phyloP scores from a whole-genome alignment of 1,284 basidiomycete species.

The Ganoderma lucidum region DNA sequence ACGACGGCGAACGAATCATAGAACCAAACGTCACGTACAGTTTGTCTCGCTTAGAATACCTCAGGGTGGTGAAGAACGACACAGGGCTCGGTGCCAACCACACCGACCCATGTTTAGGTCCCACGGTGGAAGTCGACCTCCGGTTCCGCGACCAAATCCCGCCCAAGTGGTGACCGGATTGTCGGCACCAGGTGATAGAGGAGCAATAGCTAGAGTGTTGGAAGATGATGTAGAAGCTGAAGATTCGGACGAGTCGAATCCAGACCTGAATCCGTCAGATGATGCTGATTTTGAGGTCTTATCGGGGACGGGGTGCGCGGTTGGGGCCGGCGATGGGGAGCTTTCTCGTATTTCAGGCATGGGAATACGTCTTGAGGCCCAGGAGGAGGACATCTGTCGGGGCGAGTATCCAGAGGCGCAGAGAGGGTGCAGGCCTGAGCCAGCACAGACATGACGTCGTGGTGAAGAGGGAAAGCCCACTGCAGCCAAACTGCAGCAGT shows the following conservation, averaged over 20 bases:
- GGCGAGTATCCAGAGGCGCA: neutral
- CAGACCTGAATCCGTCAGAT: neutral
- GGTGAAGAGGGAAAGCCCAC: neutral
- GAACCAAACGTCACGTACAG: neutral
- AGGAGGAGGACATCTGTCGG: neutral
- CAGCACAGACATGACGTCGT: neutral
- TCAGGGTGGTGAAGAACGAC: neutral
- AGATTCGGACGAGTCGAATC: neutral
- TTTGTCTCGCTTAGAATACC: slow-evolving; percentile 1
- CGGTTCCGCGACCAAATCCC: neutral
- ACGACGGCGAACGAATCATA: neutral
- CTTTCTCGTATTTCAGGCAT: slow-evolving; percentile 9
- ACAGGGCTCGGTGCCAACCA: neutral
- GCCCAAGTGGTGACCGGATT: neutral
- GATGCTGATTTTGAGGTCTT: neutral
- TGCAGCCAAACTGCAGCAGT: no score
- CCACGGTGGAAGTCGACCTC: neutral
- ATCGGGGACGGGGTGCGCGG: neutral
- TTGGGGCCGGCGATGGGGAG: neutral
- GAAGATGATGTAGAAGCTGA: neutral
- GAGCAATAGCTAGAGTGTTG: neutral
- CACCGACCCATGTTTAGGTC: neutral
- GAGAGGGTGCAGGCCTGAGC: neutral
- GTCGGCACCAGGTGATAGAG: neutral
- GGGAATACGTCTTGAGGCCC: neutral